These are phyloP conservation scores for Penicillium subrubescens DNA, from an alignment of 495 filamentous ascomycete genomes.

Conservation along the genomic window DNA sequence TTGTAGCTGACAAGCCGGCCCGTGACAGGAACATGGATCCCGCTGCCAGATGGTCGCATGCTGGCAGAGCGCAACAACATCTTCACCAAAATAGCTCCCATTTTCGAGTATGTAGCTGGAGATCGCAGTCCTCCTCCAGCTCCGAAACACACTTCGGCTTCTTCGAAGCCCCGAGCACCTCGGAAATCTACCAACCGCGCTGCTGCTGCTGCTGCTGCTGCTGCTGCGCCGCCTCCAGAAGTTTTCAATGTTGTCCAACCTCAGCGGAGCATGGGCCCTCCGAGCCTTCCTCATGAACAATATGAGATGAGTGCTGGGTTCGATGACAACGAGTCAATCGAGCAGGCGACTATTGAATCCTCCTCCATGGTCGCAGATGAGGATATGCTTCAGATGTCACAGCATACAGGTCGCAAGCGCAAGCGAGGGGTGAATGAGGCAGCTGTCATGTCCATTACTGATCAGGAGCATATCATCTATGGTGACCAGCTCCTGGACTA, in stretches of 20 bases:
- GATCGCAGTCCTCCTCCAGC: slow-evolving; percentile 88
- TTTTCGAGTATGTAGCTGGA: slow-evolving; percentile 87
- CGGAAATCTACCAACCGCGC: slow-evolving; percentile 46
- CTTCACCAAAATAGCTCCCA: slow-evolving; percentile 75
- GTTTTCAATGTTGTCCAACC: slow-evolving; percentile 44
- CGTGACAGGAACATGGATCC: slow-evolving; percentile 89
- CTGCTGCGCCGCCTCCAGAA: slow-evolving; percentile 35
- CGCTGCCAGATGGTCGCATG: slow-evolving; percentile 74
- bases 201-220: too few relatives aligned
- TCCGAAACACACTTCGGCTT: slow-evolving; percentile 77
- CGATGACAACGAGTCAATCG: slow-evolving; percentile 79
- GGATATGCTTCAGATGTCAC: slow-evolving; percentile 67
- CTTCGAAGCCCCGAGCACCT: slow-evolving; percentile 68
- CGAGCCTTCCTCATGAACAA: slow-evolving; percentile 54
- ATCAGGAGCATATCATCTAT: slow-evolving; percentile 86
- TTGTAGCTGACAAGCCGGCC: slow-evolving; percentile 20
- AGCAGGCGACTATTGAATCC: slow-evolving; percentile 76
- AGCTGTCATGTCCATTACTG: slow-evolving; percentile 62
- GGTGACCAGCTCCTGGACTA: slow-evolving; percentile 92
- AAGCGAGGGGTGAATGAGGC: slow-evolving; percentile 65
- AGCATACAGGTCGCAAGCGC: slow-evolving; percentile 72
- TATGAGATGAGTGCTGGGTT: slow-evolving; percentile 60
- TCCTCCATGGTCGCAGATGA: slow-evolving; percentile 83
- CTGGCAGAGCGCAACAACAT: slow-evolving; percentile 86
- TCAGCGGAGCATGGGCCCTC: slow-evolving; percentile 46